Percentiles rank a stretch among this genome's conserved stretches.
These are phyloP conservation scores for Ampelocalamus luodianensis DNA, from an alignment of 176 grass and related monocot species.

Conservation along the genomic window DNA sequence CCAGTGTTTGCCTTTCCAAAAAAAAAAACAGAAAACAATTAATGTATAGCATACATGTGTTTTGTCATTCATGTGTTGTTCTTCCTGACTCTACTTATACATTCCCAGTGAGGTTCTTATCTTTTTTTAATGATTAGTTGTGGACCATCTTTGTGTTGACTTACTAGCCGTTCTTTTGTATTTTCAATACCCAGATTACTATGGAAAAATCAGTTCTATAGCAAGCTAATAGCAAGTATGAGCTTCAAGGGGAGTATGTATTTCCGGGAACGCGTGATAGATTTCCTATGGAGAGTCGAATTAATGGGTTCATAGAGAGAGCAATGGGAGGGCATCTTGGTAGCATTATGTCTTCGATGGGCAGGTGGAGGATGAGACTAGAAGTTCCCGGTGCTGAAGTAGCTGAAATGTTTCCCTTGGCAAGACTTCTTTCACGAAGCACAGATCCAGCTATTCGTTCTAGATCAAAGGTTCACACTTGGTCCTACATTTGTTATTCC, in stretches of 20 bases:
- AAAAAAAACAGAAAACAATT: conserved; percentile 19
- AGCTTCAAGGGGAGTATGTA: conserved; percentile 98
- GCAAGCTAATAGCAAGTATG: conserved; percentile 92
- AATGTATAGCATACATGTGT: neutral
- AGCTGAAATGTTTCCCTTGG: conserved; percentile 98
- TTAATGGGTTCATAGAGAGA: no score
- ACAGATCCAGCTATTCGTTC: conserved; percentile 93
- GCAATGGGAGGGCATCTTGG: conserved; percentile 96
- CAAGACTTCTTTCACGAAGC: conserved; percentile 95
- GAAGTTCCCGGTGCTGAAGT: conserved; percentile 96
- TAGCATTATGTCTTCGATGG: conserved; percentile 94
- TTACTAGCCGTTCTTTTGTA: conserved; percentile 31
- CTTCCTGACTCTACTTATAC: conserved; percentile 30
- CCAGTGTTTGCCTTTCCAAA: neutral
- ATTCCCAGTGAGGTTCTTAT: conserved; percentile 25
- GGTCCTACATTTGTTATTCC: conserved; percentile 30
- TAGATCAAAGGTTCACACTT: conserved; percentile 78
- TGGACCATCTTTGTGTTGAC: neutral
- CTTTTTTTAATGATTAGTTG: conserved; percentile 21
- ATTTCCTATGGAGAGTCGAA: no score
- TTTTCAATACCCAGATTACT: conserved; percentile 76
- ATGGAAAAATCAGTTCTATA: conserved; percentile 93
- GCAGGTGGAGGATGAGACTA: conserved; percentile 93
- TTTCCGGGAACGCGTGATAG: conserved; percentile 92
- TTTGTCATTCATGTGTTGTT: conserved; percentile 28